phyloP scores from a whole-genome alignment of 2,329 filamentous ascomycete species.

The Colletotrichum sp. region DNA sequence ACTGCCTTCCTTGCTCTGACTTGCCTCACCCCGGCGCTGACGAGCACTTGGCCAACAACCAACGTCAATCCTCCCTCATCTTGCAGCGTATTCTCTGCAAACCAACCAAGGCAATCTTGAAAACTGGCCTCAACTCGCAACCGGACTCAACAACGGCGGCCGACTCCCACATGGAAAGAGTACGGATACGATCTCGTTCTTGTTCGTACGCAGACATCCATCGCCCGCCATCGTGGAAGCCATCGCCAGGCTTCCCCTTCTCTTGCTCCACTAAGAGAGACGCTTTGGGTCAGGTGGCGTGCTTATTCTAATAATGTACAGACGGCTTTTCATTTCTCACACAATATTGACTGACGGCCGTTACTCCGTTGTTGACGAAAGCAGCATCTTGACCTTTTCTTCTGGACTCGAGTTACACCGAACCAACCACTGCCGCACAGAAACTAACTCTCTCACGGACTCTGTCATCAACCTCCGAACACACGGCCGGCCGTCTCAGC shows the following conservation, averaged over 20 bases:
- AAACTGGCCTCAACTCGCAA: neutral
- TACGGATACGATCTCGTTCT: slow-evolving; percentile 12
- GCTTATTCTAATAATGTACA: neutral
- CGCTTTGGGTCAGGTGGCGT: neutral
- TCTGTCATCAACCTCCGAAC: neutral
- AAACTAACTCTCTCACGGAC: neutral
- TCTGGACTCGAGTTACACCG: neutral
- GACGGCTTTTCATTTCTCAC: neutral
- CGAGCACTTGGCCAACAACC: neutral
- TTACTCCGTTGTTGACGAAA: neutral
- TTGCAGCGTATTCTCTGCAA: slow-evolving; percentile 3
- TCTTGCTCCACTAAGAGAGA: neutral
- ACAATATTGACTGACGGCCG: neutral
- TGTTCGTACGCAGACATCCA: neutral
- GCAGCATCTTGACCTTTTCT: neutral
- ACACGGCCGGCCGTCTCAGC: neutral
- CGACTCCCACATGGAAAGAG: neutral
- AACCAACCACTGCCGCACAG: neutral
- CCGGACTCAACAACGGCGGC: neutral
- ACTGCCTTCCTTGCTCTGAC: slow-evolving; percentile 2
- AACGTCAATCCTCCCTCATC: slow-evolving; percentile 18
- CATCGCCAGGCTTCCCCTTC: neutral
- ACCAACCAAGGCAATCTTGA: neutral
- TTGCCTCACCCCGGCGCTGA: neutral
- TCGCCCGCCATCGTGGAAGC: neutral